Conservation (phyloP, 1,139 yeast genomes). For the Blastobotrys malaysiensis region DNA sequence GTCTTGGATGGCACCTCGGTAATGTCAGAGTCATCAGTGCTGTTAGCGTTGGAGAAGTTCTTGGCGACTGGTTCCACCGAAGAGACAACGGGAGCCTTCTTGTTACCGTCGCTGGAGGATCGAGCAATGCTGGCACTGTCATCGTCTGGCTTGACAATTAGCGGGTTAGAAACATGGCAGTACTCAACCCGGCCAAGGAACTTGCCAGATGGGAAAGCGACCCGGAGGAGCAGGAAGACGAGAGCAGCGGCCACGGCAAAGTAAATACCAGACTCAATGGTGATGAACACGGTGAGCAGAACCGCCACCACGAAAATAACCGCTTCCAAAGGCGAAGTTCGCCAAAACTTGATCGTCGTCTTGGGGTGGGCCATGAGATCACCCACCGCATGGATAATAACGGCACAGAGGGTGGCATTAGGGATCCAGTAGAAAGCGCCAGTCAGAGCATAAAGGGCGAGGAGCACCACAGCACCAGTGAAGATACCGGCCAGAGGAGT, state of each 20-base stretch:
- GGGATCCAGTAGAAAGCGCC: constrained; percentile 84
- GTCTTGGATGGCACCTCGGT: not conserved
- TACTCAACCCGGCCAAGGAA: constrained; percentile 67
- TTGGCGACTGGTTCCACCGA: not conserved
- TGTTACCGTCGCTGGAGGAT: not conserved
- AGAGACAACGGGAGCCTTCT: not conserved
- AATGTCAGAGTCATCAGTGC: not conserved
- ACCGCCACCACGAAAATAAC: constrained; percentile 74
- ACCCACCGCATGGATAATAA: constrained; percentile 92
- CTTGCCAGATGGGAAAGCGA: constrained; percentile 76
- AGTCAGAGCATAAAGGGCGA: constrained; percentile 82
- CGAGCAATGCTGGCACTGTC: not conserved
- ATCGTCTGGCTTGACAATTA: constrained; percentile 33
- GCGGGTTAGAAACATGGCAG: constrained; percentile 44
- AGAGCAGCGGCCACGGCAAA: constrained; percentile 83
- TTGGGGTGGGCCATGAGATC: constrained; percentile 74
- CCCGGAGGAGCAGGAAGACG: constrained; percentile 65
- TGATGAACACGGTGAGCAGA: constrained; percentile 69
- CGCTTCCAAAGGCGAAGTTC: constrained; percentile 68
- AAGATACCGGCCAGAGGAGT: constrained; percentile 91
- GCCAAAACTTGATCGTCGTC: constrained; percentile 71
- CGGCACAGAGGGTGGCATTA: constrained; percentile 78
- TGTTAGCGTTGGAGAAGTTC: not conserved
- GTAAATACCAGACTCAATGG: constrained; percentile 86
- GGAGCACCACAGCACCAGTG: constrained; percentile 72